phyloP scores from a whole-genome alignment of 257 asterid genomes.

The Nyctanthes arbortristis region DNA sequence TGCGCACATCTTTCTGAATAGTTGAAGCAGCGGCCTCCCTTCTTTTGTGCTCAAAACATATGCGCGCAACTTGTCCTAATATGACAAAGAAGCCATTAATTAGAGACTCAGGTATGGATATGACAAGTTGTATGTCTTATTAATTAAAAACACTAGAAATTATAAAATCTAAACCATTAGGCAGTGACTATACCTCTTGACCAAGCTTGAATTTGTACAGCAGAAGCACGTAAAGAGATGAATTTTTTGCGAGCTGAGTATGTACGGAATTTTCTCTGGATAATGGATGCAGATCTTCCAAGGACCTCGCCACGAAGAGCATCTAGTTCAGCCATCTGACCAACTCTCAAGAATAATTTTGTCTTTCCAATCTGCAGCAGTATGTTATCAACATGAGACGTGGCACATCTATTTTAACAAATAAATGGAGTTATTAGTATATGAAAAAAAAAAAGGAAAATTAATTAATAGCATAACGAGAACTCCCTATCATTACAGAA shows the following conservation, averaged over 20 bases:
- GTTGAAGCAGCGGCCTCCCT: constrained; percentile 66
- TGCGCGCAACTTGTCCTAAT: constrained; percentile 68
- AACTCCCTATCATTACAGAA: constrained; percentile 11
- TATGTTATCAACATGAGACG: constrained; percentile 2
- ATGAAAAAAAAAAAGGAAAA: background rate
- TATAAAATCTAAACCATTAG: background rate
- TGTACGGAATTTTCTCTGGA: constrained; percentile 66
- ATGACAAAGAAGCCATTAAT: constrained; percentile 11
- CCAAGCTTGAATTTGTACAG: constrained; percentile 59
- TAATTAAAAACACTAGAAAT: constrained; percentile 2
- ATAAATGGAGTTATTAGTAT: constrained; percentile 10
- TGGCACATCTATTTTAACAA: background rate
- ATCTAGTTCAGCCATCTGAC: constrained; percentile 94
- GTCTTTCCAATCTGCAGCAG: constrained; percentile 79
- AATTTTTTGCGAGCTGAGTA: constrained; percentile 53
- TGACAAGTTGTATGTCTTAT: constrained; percentile 8
- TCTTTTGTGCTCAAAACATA: constrained; percentile 46
- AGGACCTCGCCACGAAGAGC: constrained; percentile 67
- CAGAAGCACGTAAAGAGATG: constrained; percentile 46
- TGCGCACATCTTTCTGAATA: constrained; percentile 71
- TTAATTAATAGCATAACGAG: constrained; percentile 5
- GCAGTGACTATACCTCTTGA: constrained; percentile 64
- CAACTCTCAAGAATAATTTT: constrained; percentile 90
- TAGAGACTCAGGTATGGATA: constrained; percentile 12
- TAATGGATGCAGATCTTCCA: constrained; percentile 65